Conservation (phyloP, 2,329 filamentous ascomycete genomes). For the Pseudogymnoascus sp. region DNA sequence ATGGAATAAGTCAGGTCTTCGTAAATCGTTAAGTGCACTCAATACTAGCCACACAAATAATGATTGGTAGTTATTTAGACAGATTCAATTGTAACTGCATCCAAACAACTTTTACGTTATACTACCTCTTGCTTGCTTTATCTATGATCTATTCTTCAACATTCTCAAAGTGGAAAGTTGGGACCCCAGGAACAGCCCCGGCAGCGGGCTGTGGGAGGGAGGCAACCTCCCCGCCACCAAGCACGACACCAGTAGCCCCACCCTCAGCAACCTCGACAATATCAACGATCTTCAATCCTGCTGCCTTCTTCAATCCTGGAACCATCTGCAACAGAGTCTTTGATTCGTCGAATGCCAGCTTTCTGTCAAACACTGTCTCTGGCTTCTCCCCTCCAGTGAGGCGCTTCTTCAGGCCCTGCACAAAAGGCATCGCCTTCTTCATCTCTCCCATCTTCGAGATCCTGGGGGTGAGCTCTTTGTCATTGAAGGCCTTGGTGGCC, state of each 20-base stretch:
- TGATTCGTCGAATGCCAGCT: constrained; percentile 79
- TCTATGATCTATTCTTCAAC: constrained; percentile 36
- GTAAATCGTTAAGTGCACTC: neutral
- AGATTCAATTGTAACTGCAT: neutral
- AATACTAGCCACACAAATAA: neutral
- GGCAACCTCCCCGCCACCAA: constrained; percentile 45
- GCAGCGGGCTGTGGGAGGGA: constrained; percentile 55
- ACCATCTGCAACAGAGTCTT: constrained; percentile 69
- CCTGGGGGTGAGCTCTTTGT: constrained; percentile 69
- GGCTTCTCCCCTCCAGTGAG: constrained; percentile 62
- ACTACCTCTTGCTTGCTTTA: neutral
- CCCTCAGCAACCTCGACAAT: constrained; percentile 64
- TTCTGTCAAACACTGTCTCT: constrained; percentile 66
- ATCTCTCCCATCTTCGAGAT: constrained; percentile 79
- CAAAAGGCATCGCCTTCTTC: constrained; percentile 98
- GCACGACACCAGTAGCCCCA: constrained; percentile 53
- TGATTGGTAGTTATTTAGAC: neutral
- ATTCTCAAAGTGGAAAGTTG: constrained; percentile 81
- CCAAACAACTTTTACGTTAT: constrained; percentile 4
- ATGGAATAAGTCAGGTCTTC: neutral
- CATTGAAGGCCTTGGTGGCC: constrained; percentile 55
- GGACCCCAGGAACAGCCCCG: constrained; percentile 69
- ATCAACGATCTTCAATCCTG: constrained; percentile 61
- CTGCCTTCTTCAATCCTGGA: constrained; percentile 66
- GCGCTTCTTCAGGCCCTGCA: constrained; percentile 77